phyloP scores from a whole-genome alignment of 768 basidiomycete genomes.

The Leccinum variicolor region DNA sequence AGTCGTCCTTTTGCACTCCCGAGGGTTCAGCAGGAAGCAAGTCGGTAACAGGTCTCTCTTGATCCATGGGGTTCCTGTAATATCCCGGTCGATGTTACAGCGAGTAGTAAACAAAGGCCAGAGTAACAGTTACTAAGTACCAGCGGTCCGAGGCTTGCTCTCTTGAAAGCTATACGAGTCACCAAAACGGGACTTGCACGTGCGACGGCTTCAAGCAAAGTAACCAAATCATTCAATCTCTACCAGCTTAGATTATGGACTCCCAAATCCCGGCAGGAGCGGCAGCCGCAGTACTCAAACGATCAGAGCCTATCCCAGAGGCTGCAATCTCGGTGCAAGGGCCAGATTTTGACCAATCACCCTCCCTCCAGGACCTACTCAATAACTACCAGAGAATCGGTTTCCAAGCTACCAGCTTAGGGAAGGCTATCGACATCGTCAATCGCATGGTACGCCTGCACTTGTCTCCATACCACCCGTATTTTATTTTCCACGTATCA shows the following conservation, averaged over 20 bases:
- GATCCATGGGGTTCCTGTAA: slow-evolving; percentile 15
- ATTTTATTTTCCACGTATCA: slow-evolving; percentile 27
- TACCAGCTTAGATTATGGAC: slow-evolving; percentile 7
- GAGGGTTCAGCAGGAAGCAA: not conserved
- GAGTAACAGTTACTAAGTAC: not conserved
- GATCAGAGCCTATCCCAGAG: slow-evolving; percentile 67
- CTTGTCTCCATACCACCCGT: not conserved
- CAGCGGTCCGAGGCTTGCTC: not conserved
- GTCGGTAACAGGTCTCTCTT: slow-evolving; percentile 8
- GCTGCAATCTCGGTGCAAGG: slow-evolving; percentile 74
- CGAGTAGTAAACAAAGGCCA: not conserved
- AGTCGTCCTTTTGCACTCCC: slow-evolving; percentile 4
- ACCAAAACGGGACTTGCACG: slow-evolving; percentile 25
- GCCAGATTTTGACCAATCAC: slow-evolving; percentile 75
- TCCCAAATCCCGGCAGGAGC: slow-evolving; percentile 49
- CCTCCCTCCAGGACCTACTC: slow-evolving; percentile 68
- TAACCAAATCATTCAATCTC: not conserved
- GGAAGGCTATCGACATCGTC: slow-evolving; percentile 84
- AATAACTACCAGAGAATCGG: slow-evolving; percentile 85
- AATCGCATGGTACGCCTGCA: slow-evolving; percentile 75
- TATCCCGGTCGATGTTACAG: not conserved
- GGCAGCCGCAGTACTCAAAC: slow-evolving; percentile 74
- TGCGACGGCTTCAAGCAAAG: slow-evolving; percentile 7
- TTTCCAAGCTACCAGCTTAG: slow-evolving; percentile 95
- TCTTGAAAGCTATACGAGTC: not conserved